Evolutionary conservation across 306 rosid genomes (phyloP), one percentile per base, ranked within the genome.

Genomic region (Glycine latifolia): DNA sequence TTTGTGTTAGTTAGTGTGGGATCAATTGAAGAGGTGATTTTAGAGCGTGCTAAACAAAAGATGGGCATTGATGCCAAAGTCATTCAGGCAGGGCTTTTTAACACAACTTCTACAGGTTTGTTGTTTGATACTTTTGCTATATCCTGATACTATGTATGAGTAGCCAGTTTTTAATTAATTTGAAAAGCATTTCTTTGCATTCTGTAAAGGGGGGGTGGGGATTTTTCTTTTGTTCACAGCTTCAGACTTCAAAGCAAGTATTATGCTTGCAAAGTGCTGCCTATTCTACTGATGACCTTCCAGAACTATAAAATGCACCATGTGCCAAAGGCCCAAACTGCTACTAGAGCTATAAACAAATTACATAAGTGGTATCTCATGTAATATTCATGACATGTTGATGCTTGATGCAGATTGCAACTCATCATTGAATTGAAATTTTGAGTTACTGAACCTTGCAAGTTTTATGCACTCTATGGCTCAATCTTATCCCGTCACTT

Each of bases 61-160:
- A 94, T 94, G 98, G 98, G 98, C 59, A 94, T 94, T 79, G 98
- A 94, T 86, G 98, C 97, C 74, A 91, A 94, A 91, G 98, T 94
- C 82, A 91, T 94, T 82, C 98, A 94, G 77, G 98, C 95, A 0
- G 98, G 98, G 72, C 94, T 94, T 58, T 94, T 94, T 81, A 91
- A 94, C 84, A 94, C 98, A 33, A 94, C 97, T 76, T 94, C 98
- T 68, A 94, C 98, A 94, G 97, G 97, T 94, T 87, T 87, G 39
- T 78, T 77, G 67, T 61, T 62, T 77, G 39, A 54, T 61, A 71
- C 67, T 20, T 46, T 41, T 79, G 35, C 53, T 75, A 16, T 17
- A 72, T 49, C 85, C 43, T 44, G 10, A 37, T 66, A 58, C 53
- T 81, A 35, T 78, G 16, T 78, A 8, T 69, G 6, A 56, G 15